Evolutionary conservation across 306 rosid genomes (phyloP).

Genomic region (Arachis stenosperma): DNA sequence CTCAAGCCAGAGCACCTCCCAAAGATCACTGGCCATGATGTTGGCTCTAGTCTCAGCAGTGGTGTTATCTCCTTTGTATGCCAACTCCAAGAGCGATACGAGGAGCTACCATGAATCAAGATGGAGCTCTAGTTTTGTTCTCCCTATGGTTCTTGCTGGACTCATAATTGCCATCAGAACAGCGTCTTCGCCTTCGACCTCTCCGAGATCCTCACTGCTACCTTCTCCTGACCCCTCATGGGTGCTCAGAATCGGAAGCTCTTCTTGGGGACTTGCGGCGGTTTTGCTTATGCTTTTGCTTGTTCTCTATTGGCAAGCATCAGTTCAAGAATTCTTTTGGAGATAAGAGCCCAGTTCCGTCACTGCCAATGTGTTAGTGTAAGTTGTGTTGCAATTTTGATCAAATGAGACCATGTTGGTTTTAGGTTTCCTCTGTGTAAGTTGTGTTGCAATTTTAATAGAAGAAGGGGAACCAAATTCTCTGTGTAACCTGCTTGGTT

Average conservation of each 20-base stretch:
- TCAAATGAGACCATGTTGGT: too few species aligned
- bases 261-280: slow-evolving; percentile 81
- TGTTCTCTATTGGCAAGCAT: slow-evolving; percentile 74
- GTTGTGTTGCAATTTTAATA: too few species aligned
- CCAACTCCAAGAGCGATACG: slow-evolving; percentile 40
- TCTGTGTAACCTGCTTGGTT: too few species aligned
- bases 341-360: slow-evolving; percentile 45
- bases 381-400: too few species aligned
- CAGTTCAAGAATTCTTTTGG: slow-evolving; percentile 72
- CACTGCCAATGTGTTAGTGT: not conserved
- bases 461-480: too few species aligned
- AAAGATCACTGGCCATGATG: slow-evolving; percentile 73
- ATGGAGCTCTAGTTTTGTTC: slow-evolving; percentile 75
- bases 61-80: slow-evolving; percentile 68
- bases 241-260: slow-evolving; percentile 78
- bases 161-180: slow-evolving; percentile 76
- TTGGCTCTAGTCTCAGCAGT: slow-evolving; percentile 71
- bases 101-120: slow-evolving; percentile 55
- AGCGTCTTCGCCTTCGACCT: slow-evolving; percentile 57
- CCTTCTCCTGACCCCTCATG: slow-evolving; percentile 72
- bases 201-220: slow-evolving; percentile 44
- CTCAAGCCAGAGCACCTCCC: slow-evolving; percentile 59
- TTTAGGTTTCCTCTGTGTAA: too few species aligned
- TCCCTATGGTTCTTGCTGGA: slow-evolving; percentile 79
- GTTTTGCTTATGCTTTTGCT: slow-evolving; percentile 68